These are phyloP conservation scores for Epicoccum nigrum DNA, from an alignment of 2,329 filamentous ascomycete species.

Conservation along the genomic window DNA sequence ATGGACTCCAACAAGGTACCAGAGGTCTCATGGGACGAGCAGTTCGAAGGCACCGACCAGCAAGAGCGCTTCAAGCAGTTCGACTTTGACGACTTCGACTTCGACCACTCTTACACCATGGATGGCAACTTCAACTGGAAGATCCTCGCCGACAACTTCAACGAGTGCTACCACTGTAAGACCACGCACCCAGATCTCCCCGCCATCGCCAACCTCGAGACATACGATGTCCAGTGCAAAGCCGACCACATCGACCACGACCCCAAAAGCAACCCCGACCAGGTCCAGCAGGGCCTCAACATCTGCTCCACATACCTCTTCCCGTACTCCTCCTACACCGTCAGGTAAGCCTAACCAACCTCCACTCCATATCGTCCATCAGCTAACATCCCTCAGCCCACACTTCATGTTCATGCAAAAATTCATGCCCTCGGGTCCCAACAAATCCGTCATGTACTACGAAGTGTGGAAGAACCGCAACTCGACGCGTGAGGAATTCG, in stretches of 20 bases:
- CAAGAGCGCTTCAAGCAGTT: conserved; percentile 44
- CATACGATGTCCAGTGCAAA: conserved; percentile 51
- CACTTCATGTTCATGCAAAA: conserved; percentile 69
- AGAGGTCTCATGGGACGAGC: conserved; percentile 39
- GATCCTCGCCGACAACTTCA: conserved; percentile 63
- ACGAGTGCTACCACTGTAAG: conserved; percentile 69
- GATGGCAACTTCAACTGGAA: conserved; percentile 45
- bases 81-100: conserved; percentile 54
- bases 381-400: conserved; percentile 21
- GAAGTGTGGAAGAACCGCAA: conserved; percentile 68
- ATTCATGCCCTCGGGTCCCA: conserved; percentile 62
- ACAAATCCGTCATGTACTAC: conserved; percentile 63
- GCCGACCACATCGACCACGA: conserved; percentile 44
- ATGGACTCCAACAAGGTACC: conserved; percentile 42
- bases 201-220: conserved; percentile 61
- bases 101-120: conserved; percentile 47
- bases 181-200: conserved; percentile 65
- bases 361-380: neutral
- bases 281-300: conserved; percentile 33
- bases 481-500: conserved; percentile 64
- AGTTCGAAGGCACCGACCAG: conserved; percentile 40
- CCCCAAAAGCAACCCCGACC: conserved; percentile 36
- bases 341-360: conserved; percentile 37
- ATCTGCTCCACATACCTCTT: conserved; percentile 42
- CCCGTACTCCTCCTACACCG: conserved; percentile 40